Evolutionary conservation across 2,329 filamentous ascomycete species (phyloP).

Genomic region (Malbranchea cinnamomea): DNA sequence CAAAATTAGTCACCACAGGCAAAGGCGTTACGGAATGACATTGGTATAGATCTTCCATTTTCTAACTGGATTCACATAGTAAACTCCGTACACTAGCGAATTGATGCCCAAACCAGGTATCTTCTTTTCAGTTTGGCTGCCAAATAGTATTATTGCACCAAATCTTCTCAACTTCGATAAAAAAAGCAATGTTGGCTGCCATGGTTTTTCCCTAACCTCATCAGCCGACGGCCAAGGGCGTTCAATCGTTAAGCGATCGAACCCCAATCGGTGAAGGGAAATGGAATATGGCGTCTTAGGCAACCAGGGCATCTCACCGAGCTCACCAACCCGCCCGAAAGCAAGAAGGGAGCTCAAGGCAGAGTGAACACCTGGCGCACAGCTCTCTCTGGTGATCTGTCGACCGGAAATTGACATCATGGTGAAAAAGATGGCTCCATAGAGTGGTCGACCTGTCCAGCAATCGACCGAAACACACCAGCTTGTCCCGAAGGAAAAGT

Average conservation of each 20-base stretch:
- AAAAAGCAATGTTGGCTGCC: conserved; percentile 47
- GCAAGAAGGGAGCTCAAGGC: conserved; percentile 48
- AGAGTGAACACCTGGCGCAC: conserved; percentile 34
- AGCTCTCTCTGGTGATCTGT: conserved; percentile 81
- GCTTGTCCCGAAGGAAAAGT: conserved; percentile 21
- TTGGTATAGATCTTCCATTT: too few relatives aligned
- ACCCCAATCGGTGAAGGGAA: conserved; percentile 56
- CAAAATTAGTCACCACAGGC: too few relatives aligned
- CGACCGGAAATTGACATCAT: conserved; percentile 87
- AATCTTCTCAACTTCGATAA: conserved; percentile 1
- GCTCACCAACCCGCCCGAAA: conserved; percentile 46
- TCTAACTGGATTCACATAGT: too few relatives aligned
- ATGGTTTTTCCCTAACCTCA: conserved; percentile 91
- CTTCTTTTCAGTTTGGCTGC: too few relatives aligned
- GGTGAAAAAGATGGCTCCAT: conserved; percentile 56
- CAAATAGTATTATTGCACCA: too few relatives aligned
- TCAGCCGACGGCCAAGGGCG: conserved; percentile 54
- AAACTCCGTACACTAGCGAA: too few relatives aligned
- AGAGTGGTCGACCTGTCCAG: conserved; percentile 73
- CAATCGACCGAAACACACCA: conserved; percentile 56
- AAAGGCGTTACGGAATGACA: too few relatives aligned
- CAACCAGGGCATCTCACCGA: conserved; percentile 40
- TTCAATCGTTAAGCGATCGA: conserved; percentile 4
- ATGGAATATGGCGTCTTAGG: conserved; percentile 72
- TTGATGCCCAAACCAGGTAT: too few relatives aligned